Base-by-base conservation (phyloP, 768 basidiomycete species). In the Butyriboletus loyo region DNA sequence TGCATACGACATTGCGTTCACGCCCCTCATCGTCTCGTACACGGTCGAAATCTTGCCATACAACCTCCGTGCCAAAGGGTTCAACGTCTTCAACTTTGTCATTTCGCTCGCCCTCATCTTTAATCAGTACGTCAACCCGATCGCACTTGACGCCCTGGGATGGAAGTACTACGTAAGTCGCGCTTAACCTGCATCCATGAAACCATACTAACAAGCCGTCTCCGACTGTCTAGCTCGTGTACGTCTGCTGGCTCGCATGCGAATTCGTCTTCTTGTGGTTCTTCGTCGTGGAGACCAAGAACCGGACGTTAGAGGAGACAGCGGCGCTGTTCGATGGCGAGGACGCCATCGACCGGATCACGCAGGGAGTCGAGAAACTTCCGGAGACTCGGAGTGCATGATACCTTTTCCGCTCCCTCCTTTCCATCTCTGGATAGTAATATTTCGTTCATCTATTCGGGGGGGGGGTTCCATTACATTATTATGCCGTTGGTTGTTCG, bases 11-110 rank as follows among this genome's bases (percentile, higher is more conserved):
- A 64, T 93, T 39, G 89, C 89, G 14, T 92, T 91, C 76, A 85
- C 87, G 5, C 92, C 92, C 9, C 85, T 94, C 54, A 86, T 92
- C 59, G 85, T 92, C 50, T 82, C 86, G 0, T 93, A 94, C 74
- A 89, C 90, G 39, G 79, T 93, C 57, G 93, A 96, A 70, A 94
- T 95, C 70, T 73, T 94, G 48, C 92, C 92, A 6, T 92, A 79
- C 74, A 72, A 75, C 28, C 75, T 94, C 51, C 90, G 92, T 68
- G 90, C 90, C 58, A 93, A 92, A 76, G 89, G 91, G 49, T 85
- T 90, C 75, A 87, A 79, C 58, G 63, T 92, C 50, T 89, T 92
- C 77, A 87, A 83, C 72, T 87, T 93, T 66, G 72, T 80, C 53
- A 81, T 90, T 66, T 89, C 88, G 13, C 59, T 86, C 50, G 80